Conservation (phyloP, 306 rosid genomes). For the Dalbergia cochinchinensis region DNA sequence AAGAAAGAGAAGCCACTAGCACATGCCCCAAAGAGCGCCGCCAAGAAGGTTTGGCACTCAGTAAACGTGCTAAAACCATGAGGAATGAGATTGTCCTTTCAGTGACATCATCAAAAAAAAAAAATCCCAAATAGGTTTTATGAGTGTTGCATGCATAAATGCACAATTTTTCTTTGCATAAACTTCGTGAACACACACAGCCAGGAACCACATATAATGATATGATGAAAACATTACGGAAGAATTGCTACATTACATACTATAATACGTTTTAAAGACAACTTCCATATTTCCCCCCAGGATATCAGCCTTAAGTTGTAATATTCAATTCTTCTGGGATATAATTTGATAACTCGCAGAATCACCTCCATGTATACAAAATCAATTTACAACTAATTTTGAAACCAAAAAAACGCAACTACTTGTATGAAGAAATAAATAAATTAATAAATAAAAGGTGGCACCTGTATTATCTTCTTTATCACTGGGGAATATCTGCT, state of each 20-base stretch:
- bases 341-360: slow-evolving; percentile 10
- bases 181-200: neutral
- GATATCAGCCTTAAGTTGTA: neutral
- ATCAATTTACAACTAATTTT: neutral
- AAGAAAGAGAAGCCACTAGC: slow-evolving; percentile 73
- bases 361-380: neutral
- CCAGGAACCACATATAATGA: neutral
- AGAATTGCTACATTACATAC: neutral
- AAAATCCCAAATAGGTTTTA: too few relatives aligned
- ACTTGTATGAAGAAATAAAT: neutral
- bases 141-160: neutral
- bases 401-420: neutral
- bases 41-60: slow-evolving; percentile 66
- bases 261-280: neutral
- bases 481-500: slow-evolving; percentile 43
- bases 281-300: neutral
- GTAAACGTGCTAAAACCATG: slow-evolving; percentile 50
- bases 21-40: slow-evolving; percentile 70
- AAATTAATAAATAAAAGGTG: neutral
- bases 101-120: slow-evolving; percentile 36
- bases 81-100: slow-evolving; percentile 43
- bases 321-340: neutral
- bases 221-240: neutral
- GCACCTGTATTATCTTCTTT: slow-evolving; percentile 57
- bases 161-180: neutral